These are phyloP conservation scores for Lumnitzera racemosa DNA, from an alignment of 345 rosid genomes.

Conservation along the genomic window DNA sequence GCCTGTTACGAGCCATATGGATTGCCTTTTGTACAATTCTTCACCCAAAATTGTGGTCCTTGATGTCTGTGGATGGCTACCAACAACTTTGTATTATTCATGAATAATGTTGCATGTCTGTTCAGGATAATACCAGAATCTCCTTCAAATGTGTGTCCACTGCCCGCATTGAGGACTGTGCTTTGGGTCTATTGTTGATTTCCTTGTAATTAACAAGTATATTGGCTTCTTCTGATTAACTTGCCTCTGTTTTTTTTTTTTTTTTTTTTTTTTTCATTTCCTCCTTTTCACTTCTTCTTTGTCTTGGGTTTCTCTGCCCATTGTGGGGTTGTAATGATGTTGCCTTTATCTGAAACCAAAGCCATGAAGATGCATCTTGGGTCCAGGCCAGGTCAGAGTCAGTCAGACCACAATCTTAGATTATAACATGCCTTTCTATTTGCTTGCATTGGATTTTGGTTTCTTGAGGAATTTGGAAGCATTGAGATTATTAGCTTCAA, in stretches of 20 bases:
- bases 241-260: not conserved
- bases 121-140: slow-evolving; percentile 12
- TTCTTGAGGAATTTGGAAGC: too few species aligned
- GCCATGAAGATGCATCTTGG: too few species aligned
- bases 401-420: too few species aligned
- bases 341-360: too few species aligned
- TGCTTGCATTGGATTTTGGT: too few species aligned
- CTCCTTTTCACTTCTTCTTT: too few species aligned
- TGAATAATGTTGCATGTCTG: slow-evolving; percentile 45
- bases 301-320: too few species aligned
- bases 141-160: not conserved
- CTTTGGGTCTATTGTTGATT: not conserved
- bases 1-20: slow-evolving; percentile 10
- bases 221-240: not conserved
- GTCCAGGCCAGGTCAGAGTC: too few species aligned
- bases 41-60: slow-evolving; percentile 32
- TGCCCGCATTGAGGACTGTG: slow-evolving; percentile 4
- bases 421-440: too few species aligned
- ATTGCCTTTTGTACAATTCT: slow-evolving; percentile 36
- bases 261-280: not conserved
- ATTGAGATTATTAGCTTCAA: too few species aligned
- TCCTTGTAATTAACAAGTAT: slow-evolving; percentile 1
- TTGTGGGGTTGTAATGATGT: slow-evolving; percentile 1
- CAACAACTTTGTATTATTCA: slow-evolving; percentile 28
- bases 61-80: slow-evolving; percentile 29